Base-by-base conservation (phyloP, 2,329 filamentous ascomycete species). In the Clarireedia hainanense region DNA sequence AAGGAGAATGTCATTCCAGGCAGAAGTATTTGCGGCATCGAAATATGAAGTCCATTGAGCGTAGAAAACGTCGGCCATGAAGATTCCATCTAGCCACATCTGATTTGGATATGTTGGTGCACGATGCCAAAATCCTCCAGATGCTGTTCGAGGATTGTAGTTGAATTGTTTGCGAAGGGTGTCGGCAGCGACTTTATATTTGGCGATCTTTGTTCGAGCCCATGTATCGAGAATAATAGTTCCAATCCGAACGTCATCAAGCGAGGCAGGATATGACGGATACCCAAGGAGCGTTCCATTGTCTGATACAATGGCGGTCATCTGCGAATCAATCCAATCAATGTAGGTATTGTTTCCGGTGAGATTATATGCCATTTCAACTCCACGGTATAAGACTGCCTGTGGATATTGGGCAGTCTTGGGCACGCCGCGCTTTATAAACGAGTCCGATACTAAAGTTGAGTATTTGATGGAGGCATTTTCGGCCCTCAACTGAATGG, bases 1-100 rank as follows among this genome's bases (percentile, higher is more conserved):
- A 36, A 64, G 56, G 2, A 65, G 39, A n/a, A 67, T 63, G 27
- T 67, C 64, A 39, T 67, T 60, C 60, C 62, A 69, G 0, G 67
- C 66, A 2, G 64, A 63, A 6, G 47, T 54, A 50, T 69, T 69
- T n/a, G 49, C 55, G 4, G 56, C 43, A n/a, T 64, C 62, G 27
- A 64, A 67, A 23, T 49, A 55, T 4, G 52, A 55, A 12, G 52
- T 55, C 52, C 52, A 55, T 24, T 65, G 60, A 15, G 66, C 63
- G 43, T 68, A 69, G 54, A 68, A 69, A 6, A 64, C 61, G 6
- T 59, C 55, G 1, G 74, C 73, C 76, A 78, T 78, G 66, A 72
- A 79, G 23, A 78, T 76, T 1, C 80, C 80, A 45, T 61, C 59
- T 0, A 82, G 71, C 79, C 79, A 81, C 78, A 80, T 80, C 63